phyloP scores from a whole-genome alignment of 345 rosid species.

The Tarenaya hassleriana region DNA sequence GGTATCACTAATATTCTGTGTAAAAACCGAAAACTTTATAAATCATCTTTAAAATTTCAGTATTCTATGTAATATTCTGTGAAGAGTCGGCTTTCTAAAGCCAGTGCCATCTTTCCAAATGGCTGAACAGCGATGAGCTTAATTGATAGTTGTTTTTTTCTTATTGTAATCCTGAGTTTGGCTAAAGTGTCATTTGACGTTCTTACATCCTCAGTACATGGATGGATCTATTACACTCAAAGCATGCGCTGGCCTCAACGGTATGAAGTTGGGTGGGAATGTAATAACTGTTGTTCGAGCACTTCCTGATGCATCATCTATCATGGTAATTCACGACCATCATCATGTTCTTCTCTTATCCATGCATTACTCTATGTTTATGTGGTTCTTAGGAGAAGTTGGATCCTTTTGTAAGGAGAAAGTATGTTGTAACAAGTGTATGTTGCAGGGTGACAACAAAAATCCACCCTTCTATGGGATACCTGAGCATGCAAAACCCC shows the following conservation, averaged over 20 bases:
- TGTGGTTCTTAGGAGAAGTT: slow-evolving; percentile 14
- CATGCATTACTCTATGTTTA: slow-evolving; percentile 14
- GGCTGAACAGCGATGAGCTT: not conserved
- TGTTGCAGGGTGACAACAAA: slow-evolving; percentile 41
- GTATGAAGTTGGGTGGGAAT: slow-evolving; percentile 88
- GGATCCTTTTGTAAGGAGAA: slow-evolving; percentile 20
- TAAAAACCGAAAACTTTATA: too few relatives aligned
- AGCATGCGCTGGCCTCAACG: slow-evolving; percentile 89
- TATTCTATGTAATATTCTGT: too few relatives aligned
- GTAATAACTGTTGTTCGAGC: slow-evolving; percentile 74
- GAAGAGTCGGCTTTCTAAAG: too few relatives aligned
- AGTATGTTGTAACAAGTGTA: slow-evolving; percentile 21
- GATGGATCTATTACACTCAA: slow-evolving; percentile 61
- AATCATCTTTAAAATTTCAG: too few relatives aligned
- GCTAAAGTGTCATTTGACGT: not conserved
- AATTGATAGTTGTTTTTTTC: not conserved
- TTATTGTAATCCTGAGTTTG: slow-evolving; percentile 1
- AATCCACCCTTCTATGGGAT: slow-evolving; percentile 44
- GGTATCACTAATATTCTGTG: too few relatives aligned
- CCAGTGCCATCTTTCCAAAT: not conserved
- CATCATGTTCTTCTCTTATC: slow-evolving; percentile 2
- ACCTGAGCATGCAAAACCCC: slow-evolving; percentile 72
- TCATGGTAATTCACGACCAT: slow-evolving; percentile 38
- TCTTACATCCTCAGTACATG: slow-evolving; percentile 41
- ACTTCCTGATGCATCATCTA: slow-evolving; percentile 35